These are phyloP conservation scores for Pleurotus pulmonarius DNA, from an alignment of 768 basidiomycete species.

Conservation along the genomic window DNA sequence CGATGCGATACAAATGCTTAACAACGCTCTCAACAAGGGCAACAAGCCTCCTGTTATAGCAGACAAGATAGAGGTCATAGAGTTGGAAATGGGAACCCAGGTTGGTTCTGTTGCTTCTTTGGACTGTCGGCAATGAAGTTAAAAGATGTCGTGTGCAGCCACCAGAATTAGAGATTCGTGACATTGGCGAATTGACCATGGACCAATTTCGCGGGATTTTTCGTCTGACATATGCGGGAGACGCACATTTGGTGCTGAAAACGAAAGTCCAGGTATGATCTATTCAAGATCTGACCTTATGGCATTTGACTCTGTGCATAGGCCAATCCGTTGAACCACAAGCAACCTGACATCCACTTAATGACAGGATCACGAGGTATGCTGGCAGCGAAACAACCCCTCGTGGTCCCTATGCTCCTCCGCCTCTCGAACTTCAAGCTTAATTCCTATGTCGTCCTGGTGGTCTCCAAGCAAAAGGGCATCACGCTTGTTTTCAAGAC, in stretches of 20 bases:
- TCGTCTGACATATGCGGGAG: constrained; percentile 89
- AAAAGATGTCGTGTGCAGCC: constrained; percentile 55
- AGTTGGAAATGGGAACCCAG: constrained; percentile 98
- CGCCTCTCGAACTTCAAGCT: constrained; percentile 94
- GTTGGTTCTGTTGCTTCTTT: constrained; percentile 35
- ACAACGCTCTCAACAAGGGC: constrained; percentile 95
- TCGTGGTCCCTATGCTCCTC: constrained; percentile 97
- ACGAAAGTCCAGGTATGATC: constrained; percentile 86
- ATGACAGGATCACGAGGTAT: constrained; percentile 82
- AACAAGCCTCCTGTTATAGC: constrained; percentile 97
- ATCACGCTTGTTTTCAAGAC: constrained; percentile 99
- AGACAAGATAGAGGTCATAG: constrained; percentile 95
- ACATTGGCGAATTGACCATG: constrained; percentile 93
- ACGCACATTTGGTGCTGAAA: constrained; percentile 83
- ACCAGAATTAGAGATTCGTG: constrained; percentile 93
- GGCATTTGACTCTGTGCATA: constrained; percentile 21
- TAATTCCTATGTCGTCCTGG: constrained; percentile 93
- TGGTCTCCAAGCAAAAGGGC: constrained; percentile 96
- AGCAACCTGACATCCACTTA: constrained; percentile 85
- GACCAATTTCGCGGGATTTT: constrained; percentile 98
- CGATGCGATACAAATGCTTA: constrained; percentile 96
- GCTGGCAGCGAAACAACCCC: constrained; percentile 91
- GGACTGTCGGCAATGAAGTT: background rate
- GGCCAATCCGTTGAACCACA: constrained; percentile 95
- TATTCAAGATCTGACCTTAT: too few species aligned